These are phyloP conservation scores for Dryas alaskensis DNA, from an alignment of 306 rosid species.

Conservation along the genomic window DNA sequence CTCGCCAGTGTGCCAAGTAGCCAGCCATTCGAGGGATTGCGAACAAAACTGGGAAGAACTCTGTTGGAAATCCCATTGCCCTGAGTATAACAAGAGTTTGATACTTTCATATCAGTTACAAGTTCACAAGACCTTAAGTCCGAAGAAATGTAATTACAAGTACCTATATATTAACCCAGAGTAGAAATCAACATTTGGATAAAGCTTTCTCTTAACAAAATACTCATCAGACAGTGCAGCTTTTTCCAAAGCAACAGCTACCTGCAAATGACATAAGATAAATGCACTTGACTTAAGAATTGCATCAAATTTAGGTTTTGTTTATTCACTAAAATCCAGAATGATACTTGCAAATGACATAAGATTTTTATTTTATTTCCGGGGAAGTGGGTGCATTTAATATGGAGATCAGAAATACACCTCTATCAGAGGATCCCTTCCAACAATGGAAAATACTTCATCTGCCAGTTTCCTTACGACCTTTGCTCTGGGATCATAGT, in stretches of 20 bases:
- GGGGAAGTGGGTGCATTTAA: background rate
- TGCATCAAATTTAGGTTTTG: background rate
- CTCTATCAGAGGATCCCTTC: constrained; percentile 92
- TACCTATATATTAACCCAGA: constrained; percentile 79
- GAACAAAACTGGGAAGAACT: constrained; percentile 76
- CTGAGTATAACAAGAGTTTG: constrained; percentile 33
- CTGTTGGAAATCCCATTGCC: constrained; percentile 93
- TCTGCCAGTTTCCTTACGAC: constrained; percentile 71
- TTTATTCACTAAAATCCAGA: background rate
- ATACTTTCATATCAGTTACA: background rate
- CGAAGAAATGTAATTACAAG: background rate
- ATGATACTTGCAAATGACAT: background rate
- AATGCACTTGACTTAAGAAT: constrained; percentile 4
- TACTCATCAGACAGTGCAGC: constrained; percentile 82
- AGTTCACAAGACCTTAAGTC: background rate
- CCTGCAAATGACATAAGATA: constrained; percentile 38
- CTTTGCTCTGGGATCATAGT: constrained; percentile 91
- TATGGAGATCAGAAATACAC: constrained; percentile 31
- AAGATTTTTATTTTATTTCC: background rate
- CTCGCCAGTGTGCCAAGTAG: constrained; percentile 91
- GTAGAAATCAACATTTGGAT: constrained; percentile 95
- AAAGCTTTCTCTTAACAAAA: constrained; percentile 82
- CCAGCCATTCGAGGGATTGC: constrained; percentile 98
- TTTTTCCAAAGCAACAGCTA: constrained; percentile 85
- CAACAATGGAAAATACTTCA: constrained; percentile 90